Evolutionary conservation across 768 basidiomycete species (phyloP), one percentile per base, ranked within the genome.

Genomic region (Boletus reticuloceps): DNA sequence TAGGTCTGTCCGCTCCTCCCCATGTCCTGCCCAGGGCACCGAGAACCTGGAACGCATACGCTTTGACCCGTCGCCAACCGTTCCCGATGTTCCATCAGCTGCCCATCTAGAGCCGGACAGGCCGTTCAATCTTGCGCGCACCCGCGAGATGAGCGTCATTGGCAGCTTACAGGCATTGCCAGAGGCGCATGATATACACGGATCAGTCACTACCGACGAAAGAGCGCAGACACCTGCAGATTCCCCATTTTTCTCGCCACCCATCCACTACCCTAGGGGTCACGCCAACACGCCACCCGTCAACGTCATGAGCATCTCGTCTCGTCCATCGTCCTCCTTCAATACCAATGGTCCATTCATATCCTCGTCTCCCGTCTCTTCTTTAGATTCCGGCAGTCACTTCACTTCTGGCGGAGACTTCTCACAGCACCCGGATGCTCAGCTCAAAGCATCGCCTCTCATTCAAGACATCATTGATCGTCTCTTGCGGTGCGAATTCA

Each of bases 381-480:
- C 90, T 12, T 66, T 88, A 61, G 87, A 84, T 67, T 91, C 90
- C 12, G 84, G 80, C 49, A 88, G 86, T 61, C 85, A 86, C 25
- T 79, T 82, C 59, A 67, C 81, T 19, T 70, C 79, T 14, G 75
- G 74, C 55, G 63, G 70, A 40, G 86, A 87, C 40, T 71, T 74
- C 22, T 58, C 70, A 11, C 74, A 72, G 45, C 80, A 69, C 58
- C 84, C 93, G 34, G 91, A 94, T 57, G 71, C 80, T 7, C 89
- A 90, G 64, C 81, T 93, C 63, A 89, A 82, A 69, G 74, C 81
- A 3, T 91, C 90, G 5, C 86, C 91, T 5, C 66, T 89, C 58
- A 82, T 94, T 54, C 81, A 84, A 51, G 89, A 91, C 55, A 78
- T 93, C 50, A 71, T 92, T 29, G 88, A 88, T 58, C 85, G 91